These are phyloP conservation scores for Mycocentrospora acerina DNA, from an alignment of 2,329 filamentous ascomycete genomes.

Conservation along the genomic window DNA sequence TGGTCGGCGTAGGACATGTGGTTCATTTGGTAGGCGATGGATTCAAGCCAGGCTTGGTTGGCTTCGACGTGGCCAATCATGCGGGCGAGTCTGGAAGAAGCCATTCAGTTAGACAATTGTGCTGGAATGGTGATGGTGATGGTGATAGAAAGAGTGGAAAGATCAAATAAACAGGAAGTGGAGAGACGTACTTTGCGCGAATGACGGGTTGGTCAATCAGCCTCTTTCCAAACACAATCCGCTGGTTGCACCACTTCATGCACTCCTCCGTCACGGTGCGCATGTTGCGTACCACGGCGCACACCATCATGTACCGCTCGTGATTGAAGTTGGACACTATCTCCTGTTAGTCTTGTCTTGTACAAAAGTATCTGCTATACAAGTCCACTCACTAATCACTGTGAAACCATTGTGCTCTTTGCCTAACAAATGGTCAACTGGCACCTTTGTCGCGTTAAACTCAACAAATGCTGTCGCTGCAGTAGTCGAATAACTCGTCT, in stretches of 20 bases:
- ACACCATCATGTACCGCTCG: constrained; percentile 76
- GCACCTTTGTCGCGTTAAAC: constrained; percentile 85
- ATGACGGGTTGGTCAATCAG: constrained; percentile 83
- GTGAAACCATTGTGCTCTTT: constrained; percentile 84
- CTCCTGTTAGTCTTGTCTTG: background rate
- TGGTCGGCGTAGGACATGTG: constrained; percentile 80
- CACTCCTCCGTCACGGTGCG: constrained; percentile 78
- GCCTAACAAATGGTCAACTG: constrained; percentile 74
- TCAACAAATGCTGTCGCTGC: constrained; percentile 80
- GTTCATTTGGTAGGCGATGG: constrained; percentile 84
- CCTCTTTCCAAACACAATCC: constrained; percentile 79
- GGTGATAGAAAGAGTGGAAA: too few relatives aligned
- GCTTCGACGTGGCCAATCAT: constrained; percentile 83
- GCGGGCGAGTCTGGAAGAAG: constrained; percentile 65
- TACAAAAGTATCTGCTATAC: too few relatives aligned
- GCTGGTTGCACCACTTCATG: constrained; percentile 86
- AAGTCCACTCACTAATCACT: constrained; percentile 59
- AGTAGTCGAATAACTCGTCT: constrained; percentile 76
- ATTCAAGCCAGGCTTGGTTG: constrained; percentile 84
- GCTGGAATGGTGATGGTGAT: too few relatives aligned
- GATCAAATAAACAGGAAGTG: background rate
- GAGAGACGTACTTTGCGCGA: constrained; percentile 63
- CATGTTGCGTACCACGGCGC: constrained; percentile 63
- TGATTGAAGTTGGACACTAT: constrained; percentile 82
- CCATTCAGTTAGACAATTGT: background rate